Evolutionary conservation across 2,329 filamentous ascomycete species (phyloP).

Genomic region (Hypoxylon sp.): DNA sequence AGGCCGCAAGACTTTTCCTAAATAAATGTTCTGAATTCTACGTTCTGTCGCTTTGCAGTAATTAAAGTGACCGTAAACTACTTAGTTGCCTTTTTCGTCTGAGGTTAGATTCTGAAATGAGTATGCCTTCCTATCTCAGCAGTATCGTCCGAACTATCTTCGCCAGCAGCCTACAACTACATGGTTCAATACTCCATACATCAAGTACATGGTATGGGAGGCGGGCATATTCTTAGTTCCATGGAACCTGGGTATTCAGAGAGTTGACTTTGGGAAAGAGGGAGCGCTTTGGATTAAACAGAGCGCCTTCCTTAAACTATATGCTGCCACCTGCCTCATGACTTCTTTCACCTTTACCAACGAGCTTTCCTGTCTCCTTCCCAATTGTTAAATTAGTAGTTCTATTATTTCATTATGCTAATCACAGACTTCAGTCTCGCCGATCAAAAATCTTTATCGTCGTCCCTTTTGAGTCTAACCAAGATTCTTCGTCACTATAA

Average conservation of each 20-base stretch:
- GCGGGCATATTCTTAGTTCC: not conserved
- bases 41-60: not conserved
- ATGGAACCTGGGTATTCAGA: not conserved
- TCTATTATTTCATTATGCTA: not conserved
- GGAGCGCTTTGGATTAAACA: not conserved
- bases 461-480: not conserved
- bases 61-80: not conserved
- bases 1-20: constrained; percentile 52
- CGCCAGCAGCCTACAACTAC: not conserved
- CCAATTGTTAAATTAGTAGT: not conserved
- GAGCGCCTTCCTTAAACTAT: constrained; percentile 9
- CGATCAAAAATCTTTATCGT: too few relatives aligned
- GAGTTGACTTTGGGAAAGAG: not conserved
- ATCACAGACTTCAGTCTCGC: not conserved
- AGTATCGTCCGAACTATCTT: not conserved
- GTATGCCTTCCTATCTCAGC: not conserved
- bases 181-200: too few relatives aligned
- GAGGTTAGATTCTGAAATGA: not conserved
- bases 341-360: not conserved
- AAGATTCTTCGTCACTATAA: not conserved
- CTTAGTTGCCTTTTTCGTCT: not conserved
- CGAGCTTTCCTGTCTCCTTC: not conserved
- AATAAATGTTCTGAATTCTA: constrained; percentile 49
- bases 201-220: too few relatives aligned
- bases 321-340: not conserved